Evolutionary conservation across 108 stramenopile species (phyloP).

Genomic region (Nitzschia putrida): DNA sequence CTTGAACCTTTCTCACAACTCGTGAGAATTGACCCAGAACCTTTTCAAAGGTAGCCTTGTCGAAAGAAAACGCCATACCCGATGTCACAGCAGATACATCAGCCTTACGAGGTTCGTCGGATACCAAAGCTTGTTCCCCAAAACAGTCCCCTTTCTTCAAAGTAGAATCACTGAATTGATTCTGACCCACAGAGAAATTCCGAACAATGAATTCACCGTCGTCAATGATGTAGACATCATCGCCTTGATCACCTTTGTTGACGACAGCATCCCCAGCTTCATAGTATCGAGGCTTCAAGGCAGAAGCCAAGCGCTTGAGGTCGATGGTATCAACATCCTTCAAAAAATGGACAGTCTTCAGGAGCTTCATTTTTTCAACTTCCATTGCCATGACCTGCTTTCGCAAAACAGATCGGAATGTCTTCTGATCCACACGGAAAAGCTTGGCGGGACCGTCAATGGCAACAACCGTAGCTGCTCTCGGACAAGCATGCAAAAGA

Average conservation of each 20-base stretch:
- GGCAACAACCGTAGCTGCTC: conserved; percentile 71
- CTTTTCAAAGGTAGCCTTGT: conserved; percentile 48
- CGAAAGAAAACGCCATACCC: conserved; percentile 50
- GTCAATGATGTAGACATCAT: conserved; percentile 67
- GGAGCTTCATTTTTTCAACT: conserved; percentile 27
- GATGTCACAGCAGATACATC: conserved; percentile 45
- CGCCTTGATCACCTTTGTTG: conserved; percentile 55
- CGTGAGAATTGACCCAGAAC: conserved; percentile 44
- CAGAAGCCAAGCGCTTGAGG: conserved; percentile 35
- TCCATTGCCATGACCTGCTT: conserved; percentile 21
- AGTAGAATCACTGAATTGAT: conserved; percentile 21
- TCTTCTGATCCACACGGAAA: conserved; percentile 45
- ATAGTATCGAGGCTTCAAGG: conserved; percentile 40
- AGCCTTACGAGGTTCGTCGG: conserved; percentile 42
- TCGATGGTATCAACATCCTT: conserved; percentile 25
- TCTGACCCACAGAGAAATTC: conserved; percentile 29
- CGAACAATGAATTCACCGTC: conserved; percentile 46
- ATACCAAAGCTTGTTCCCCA: conserved; percentile 55
- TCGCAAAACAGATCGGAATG: conserved; percentile 40
- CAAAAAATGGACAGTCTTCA: conserved; percentile 37
- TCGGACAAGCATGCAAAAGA: conserved; percentile 73
- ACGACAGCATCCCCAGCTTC: conserved; percentile 51
- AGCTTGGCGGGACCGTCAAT: conserved; percentile 28
- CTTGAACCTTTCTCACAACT: conserved; percentile 37
- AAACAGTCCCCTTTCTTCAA: conserved; percentile 48